These are phyloP conservation scores for Alternaria novae-zelandiae DNA, from an alignment of 2,329 filamentous ascomycete genomes.

Conservation along the genomic window DNA sequence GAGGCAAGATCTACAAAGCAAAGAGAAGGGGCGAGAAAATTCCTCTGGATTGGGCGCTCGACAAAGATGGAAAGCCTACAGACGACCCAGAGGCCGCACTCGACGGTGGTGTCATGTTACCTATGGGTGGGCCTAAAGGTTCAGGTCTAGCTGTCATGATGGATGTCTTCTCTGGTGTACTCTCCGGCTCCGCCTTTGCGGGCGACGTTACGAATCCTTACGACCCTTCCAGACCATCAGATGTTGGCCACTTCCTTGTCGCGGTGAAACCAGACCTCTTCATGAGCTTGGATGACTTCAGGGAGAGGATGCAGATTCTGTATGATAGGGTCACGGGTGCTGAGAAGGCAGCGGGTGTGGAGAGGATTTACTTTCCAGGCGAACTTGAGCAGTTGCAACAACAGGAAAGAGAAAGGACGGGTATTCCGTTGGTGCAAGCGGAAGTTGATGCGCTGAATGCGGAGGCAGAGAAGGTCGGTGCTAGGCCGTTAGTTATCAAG, in stretches of 20 bases:
- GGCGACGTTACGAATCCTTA: conserved; percentile 79
- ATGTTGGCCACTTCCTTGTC: conserved; percentile 74
- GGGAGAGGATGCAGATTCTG: conserved; percentile 65
- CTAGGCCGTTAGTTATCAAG: conserved; percentile 2
- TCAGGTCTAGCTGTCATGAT: conserved; percentile 81
- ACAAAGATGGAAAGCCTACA: conserved; percentile 70
- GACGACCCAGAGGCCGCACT: conserved; percentile 74
- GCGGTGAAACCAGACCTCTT: conserved; percentile 75
- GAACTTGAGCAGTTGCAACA: conserved; percentile 14
- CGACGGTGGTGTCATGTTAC: conserved; percentile 72
- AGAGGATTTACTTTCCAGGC: conserved; percentile 64
- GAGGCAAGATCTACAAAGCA: conserved; percentile 76
- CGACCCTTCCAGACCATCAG: conserved; percentile 69
- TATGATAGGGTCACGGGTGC: conserved; percentile 60
- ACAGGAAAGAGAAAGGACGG: conserved; percentile 44
- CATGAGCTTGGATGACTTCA: conserved; percentile 73
- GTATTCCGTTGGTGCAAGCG: conserved; percentile 57
- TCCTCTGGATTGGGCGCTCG: conserved; percentile 75
- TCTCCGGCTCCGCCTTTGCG: conserved; percentile 79
- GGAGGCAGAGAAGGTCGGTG: conserved; percentile 55
- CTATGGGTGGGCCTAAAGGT: conserved; percentile 85
- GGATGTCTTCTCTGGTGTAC: conserved; percentile 83
- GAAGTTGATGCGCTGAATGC: conserved; percentile 58
- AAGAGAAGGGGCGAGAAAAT: conserved; percentile 71
- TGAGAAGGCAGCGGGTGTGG: conserved; percentile 61